Percentiles rank a stretch among this genome's conserved stretches.
phyloP scores from a whole-genome alignment of 148 eudicot genomes.

The Chenopodium album region DNA sequence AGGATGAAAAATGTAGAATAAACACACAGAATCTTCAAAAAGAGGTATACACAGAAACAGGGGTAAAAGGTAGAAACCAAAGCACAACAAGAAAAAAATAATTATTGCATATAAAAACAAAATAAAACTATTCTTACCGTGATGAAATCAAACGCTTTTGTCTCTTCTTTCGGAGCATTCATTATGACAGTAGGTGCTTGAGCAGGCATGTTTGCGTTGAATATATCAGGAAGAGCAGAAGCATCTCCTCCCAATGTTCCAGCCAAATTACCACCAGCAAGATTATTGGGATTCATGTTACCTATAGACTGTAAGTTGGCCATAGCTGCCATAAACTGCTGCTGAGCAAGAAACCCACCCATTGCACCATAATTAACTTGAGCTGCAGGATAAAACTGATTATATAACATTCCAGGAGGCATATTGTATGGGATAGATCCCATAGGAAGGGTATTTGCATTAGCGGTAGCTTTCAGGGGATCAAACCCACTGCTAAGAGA shows the following conservation, averaged over 20 bases:
- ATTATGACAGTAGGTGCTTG: conserved; percentile 60
- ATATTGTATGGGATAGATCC: conserved; percentile 55
- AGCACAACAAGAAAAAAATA: background rate
- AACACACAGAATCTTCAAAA: conserved; percentile 4
- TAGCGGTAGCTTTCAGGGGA: conserved; percentile 42
- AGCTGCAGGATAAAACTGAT: conserved; percentile 65
- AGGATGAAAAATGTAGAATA: background rate
- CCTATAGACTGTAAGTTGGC: conserved; percentile 70
- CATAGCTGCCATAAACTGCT: conserved; percentile 84
- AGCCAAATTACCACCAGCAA: conserved; percentile 37
- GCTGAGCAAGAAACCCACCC: conserved; percentile 69
- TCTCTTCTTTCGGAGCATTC: conserved; percentile 75
- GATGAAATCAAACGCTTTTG: conserved; percentile 92
- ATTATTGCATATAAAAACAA: background rate
- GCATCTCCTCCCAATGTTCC: conserved; percentile 43
- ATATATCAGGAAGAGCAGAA: conserved; percentile 76
- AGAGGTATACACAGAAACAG: background rate
- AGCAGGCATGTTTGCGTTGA: conserved; percentile 55
- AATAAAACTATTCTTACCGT: conserved; percentile 47
- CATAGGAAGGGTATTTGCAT: conserved; percentile 55
- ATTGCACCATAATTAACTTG: conserved; percentile 62
- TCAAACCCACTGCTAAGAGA: conserved; percentile 37
- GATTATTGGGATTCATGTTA: conserved; percentile 50
- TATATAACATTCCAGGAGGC: conserved; percentile 59
- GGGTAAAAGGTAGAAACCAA: background rate